Conservation (phyloP, 805 yeast genomes). For the Candida endomychidarum region DNA sequence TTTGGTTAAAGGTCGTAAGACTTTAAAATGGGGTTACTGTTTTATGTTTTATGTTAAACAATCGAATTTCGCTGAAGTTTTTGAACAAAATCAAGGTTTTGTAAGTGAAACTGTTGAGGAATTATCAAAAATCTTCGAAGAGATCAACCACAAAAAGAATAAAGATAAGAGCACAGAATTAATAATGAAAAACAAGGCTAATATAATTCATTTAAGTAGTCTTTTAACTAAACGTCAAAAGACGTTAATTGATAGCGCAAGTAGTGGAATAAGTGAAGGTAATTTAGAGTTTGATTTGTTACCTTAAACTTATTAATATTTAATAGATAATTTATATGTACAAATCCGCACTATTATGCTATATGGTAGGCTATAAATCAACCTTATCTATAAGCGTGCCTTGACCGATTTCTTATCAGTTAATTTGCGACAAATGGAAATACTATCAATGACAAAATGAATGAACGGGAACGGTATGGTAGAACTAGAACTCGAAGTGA, state of each 20-base stretch:
- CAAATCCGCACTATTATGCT: not conserved
- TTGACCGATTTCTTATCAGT: slow-evolving; percentile 5
- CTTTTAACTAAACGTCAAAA: slow-evolving; percentile 42
- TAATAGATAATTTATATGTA: not conserved
- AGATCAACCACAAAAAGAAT: slow-evolving; percentile 30
- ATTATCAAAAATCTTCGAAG: slow-evolving; percentile 59
- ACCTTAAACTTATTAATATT: not conserved
- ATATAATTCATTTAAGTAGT: slow-evolving; percentile 43
- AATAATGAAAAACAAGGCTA: slow-evolving; percentile 37
- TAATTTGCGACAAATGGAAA: slow-evolving; percentile 2
- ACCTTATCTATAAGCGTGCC: slow-evolving; percentile 1
- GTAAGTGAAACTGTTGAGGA: slow-evolving; percentile 68
- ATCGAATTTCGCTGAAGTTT: slow-evolving; percentile 55
- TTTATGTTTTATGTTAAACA: slow-evolving; percentile 65
- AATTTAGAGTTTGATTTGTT: slow-evolving; percentile 19
- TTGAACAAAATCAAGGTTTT: slow-evolving; percentile 70
- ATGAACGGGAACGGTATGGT: slow-evolving; percentile 6
- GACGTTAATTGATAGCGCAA: slow-evolving; percentile 45
- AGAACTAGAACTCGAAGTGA: slow-evolving; percentile 10
- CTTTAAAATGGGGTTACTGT: slow-evolving; percentile 89
- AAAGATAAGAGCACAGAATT: slow-evolving; percentile 24
- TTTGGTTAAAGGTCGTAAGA: slow-evolving; percentile 66
- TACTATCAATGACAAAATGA: not conserved
- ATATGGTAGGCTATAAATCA: no score
- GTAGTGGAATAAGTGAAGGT: slow-evolving; percentile 39